Percentiles rank a stretch among this genome's conserved stretches.
These are phyloP conservation scores for Neonectria faginata DNA, from an alignment of 2,329 filamentous ascomycete genomes.

Conservation along the genomic window DNA sequence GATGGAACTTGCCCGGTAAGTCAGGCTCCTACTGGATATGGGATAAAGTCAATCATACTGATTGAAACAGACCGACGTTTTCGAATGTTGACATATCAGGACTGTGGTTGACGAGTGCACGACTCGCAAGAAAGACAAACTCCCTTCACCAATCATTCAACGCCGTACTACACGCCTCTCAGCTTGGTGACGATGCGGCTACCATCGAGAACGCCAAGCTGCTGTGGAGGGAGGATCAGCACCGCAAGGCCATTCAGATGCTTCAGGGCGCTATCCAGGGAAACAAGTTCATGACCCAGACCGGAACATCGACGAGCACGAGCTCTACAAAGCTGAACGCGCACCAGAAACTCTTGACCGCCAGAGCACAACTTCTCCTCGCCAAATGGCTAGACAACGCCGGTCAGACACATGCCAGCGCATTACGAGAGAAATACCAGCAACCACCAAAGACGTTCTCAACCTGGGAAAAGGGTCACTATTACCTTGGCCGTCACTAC, in stretches of 20 bases:
- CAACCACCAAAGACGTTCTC: slow-evolving; percentile 77
- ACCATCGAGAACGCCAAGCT: slow-evolving; percentile 95
- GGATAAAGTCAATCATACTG: slow-evolving; percentile 1
- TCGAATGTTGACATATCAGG: slow-evolving; percentile 80
- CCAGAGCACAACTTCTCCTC: slow-evolving; percentile 85
- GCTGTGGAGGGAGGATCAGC: slow-evolving; percentile 92
- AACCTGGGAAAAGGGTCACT: slow-evolving; percentile 96
- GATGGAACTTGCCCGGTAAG: slow-evolving; percentile 82
- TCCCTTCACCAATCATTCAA: slow-evolving; percentile 91
- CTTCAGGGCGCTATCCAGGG: slow-evolving; percentile 86
- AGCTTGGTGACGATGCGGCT: slow-evolving; percentile 85
- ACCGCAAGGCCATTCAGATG: slow-evolving; percentile 93
- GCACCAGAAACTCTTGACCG: slow-evolving; percentile 72
- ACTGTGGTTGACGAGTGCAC: slow-evolving; percentile 86
- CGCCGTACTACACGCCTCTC: slow-evolving; percentile 88
- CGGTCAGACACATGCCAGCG: slow-evolving; percentile 89
- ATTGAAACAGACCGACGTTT: slow-evolving; percentile 65
- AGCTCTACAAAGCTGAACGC: slow-evolving; percentile 52
- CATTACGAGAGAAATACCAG: slow-evolving; percentile 85
- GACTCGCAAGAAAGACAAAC: slow-evolving; percentile 86
- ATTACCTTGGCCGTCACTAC: slow-evolving; percentile 96
- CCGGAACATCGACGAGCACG: slow-evolving; percentile 52
- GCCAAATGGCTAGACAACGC: slow-evolving; percentile 97
- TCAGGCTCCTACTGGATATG: slow-evolving; percentile 22
- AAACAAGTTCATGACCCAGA: slow-evolving; percentile 75